Conservation (phyloP, 768 basidiomycete species). For the Podaxis sp. region DNA sequence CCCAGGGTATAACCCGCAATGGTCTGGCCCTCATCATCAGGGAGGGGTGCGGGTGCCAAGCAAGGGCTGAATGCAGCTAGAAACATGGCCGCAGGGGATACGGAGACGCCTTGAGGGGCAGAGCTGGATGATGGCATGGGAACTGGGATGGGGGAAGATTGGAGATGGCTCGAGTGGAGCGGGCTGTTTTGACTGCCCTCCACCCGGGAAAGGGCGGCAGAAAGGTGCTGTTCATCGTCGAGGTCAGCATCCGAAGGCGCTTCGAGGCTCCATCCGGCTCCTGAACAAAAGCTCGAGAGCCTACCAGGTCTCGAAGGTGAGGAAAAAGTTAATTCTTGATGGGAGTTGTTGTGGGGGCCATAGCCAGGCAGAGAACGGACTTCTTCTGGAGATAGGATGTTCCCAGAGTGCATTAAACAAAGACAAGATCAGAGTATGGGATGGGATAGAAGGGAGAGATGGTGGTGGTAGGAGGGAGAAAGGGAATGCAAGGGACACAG, state of each 20-base stretch:
- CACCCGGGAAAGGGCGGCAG: conserved; percentile 21
- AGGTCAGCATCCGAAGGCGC: conserved; percentile 17
- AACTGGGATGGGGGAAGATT: conserved; percentile 36
- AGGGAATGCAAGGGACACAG: conserved; percentile 4
- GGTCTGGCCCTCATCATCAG: conserved; percentile 67
- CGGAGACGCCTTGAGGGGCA: conserved; percentile 22
- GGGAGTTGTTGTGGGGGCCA: conserved; percentile 12
- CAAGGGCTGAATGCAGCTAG: conserved; percentile 58
- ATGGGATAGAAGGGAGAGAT: conserved; percentile 13
- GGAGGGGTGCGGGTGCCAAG: conserved; percentile 32
- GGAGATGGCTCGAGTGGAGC: conserved; percentile 15
- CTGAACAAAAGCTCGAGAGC: conserved; percentile 7
- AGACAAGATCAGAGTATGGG: conserved; percentile 7
- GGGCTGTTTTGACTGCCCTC: conserved; percentile 6
- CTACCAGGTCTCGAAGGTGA: conserved; percentile 5
- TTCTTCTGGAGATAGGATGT: conserved; percentile 15
- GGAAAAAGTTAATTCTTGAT: conserved; percentile 13
- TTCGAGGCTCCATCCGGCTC: conserved; percentile 14
- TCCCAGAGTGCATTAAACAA: conserved; percentile 27
- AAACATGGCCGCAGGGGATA: conserved; percentile 76
- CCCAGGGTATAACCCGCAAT: conserved; percentile 78
- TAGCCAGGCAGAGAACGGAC: conserved; percentile 15
- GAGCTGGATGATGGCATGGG: conserved; percentile 15
- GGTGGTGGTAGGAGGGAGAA: conserved; percentile 22
- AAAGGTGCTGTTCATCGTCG: conserved; percentile 25